Percentiles rank a stretch among this genome's conserved stretches.
These are phyloP conservation scores for Chaetomium globosum DNA, from an alignment of 2,329 filamentous ascomycete species.

Conservation along the genomic window DNA sequence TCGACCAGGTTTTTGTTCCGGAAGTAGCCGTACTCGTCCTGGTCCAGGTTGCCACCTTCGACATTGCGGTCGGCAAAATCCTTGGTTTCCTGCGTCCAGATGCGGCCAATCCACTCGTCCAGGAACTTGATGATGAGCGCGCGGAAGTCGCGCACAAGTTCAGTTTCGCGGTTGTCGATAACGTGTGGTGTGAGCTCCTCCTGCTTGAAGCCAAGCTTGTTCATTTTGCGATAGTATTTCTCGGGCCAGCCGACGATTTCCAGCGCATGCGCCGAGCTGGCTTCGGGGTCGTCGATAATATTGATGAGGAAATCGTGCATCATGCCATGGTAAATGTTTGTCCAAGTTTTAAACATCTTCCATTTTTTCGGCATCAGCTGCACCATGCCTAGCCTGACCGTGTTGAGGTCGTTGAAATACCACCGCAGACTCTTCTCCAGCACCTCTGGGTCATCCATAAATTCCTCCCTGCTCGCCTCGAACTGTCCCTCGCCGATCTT, in stretches of 20 bases:
- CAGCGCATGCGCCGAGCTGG: conserved; percentile 84
- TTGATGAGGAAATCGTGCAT: conserved; percentile 93
- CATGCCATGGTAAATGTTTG: conserved; percentile 83
- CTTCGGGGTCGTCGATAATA: conserved; percentile 79
- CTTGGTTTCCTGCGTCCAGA: conserved; percentile 78
- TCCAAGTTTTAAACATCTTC: conserved; percentile 91
- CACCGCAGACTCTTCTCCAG: conserved; percentile 89
- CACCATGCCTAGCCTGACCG: conserved; percentile 90
- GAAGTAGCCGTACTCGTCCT: conserved; percentile 86
- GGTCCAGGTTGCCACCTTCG: conserved; percentile 75
- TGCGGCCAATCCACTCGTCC: conserved; percentile 96
- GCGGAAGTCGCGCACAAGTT: conserved; percentile 91
- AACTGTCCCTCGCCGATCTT: conserved; percentile 75
- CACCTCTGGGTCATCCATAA: conserved; percentile 78
- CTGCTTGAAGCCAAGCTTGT: conserved; percentile 77
- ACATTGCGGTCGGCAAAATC: conserved; percentile 77
- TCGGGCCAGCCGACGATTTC: conserved; percentile 94
- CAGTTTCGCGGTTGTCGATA: conserved; percentile 84
- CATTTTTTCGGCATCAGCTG: conserved; percentile 92
- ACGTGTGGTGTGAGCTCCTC: conserved; percentile 82
- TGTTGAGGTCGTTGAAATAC: conserved; percentile 98
- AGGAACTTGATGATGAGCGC: conserved; percentile 93
- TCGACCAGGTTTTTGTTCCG: conserved; percentile 89
- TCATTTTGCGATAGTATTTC: conserved; percentile 96
- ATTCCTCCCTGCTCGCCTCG: conserved; percentile 69